Evolutionary conservation across 2,329 filamentous ascomycete species (phyloP).

Genomic region (Arthrobotrys sphaeroides): DNA sequence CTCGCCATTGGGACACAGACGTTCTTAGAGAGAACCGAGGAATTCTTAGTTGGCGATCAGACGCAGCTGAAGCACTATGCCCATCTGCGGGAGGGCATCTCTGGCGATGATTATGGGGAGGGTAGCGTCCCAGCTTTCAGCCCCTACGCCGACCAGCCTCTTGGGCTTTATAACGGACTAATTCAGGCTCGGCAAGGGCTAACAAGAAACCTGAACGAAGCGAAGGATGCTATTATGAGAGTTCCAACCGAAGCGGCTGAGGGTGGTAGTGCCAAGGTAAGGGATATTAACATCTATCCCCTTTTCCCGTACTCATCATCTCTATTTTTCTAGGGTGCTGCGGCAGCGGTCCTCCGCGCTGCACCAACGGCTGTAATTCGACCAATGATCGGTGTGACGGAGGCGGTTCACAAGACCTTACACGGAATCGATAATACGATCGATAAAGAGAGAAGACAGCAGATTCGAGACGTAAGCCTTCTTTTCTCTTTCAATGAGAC

Average conservation of each 20-base stretch:
- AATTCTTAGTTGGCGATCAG: conserved; percentile 62
- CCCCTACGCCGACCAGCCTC: conserved; percentile 91
- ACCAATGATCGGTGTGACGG: conserved; percentile 88
- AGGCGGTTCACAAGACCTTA: conserved; percentile 86
- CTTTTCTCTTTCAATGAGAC: conserved; percentile 14
- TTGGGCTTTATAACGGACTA: conserved; percentile 85
- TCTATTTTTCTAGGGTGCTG: conserved; percentile 70
- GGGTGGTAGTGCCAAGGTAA: conserved; percentile 72
- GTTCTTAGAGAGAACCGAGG: conserved; percentile 88
- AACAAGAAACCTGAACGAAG: conserved; percentile 84
- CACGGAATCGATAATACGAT: conserved; percentile 91
- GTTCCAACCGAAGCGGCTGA: conserved; percentile 92
- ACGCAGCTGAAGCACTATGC: conserved; percentile 60
- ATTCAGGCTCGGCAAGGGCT: conserved; percentile 83
- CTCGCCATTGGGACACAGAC: conserved; percentile 93
- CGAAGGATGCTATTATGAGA: conserved; percentile 90
- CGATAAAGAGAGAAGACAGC: conserved; percentile 81
- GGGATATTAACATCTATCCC: not conserved
- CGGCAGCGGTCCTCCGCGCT: conserved; percentile 77
- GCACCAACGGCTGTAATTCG: conserved; percentile 93
- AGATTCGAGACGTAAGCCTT: conserved; percentile 90
- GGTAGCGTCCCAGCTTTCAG: conserved; percentile 75
- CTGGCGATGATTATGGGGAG: conserved; percentile 72
- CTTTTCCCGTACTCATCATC: not conserved
- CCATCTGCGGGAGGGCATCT: conserved; percentile 67